A percentile compares a stretch with the other conserved stretches of the same genome.
Conservation (phyloP, 805 yeast species). For the Cyberlindnera mississippiensis region DNA sequence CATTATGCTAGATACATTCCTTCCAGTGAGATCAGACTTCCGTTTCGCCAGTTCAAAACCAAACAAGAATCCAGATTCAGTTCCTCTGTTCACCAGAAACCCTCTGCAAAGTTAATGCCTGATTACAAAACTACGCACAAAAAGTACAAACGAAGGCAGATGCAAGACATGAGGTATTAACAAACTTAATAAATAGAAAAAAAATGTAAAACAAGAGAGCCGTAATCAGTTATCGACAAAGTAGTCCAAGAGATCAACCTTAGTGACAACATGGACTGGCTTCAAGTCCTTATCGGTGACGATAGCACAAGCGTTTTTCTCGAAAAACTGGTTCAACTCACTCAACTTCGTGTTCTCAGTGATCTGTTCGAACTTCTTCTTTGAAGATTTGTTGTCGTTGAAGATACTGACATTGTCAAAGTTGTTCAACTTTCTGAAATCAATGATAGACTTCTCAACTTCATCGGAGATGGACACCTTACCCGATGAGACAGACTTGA, state of each 20-base stretch:
- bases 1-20: conserved; percentile 50
- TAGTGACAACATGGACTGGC: conserved; percentile 82
- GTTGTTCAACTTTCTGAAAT: conserved; percentile 69
- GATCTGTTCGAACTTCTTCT: conserved; percentile 64
- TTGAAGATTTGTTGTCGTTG: conserved; percentile 56
- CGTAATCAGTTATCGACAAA: conserved; percentile 27
- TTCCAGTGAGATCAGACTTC: conserved; percentile 20
- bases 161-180: too few relatives aligned
- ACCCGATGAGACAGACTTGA: conserved; percentile 63
- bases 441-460: conserved; percentile 58
- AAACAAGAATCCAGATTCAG: conserved; percentile 5
- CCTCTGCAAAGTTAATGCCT: background rate
- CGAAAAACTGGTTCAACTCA: conserved; percentile 74
- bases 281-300: conserved; percentile 67
- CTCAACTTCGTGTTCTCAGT: conserved; percentile 61
- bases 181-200: too few relatives aligned
- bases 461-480: conserved; percentile 52
- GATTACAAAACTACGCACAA: background rate
- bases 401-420: conserved; percentile 55
- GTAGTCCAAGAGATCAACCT: conserved; percentile 72
- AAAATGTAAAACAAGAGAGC: too few relatives aligned
- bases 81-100: conserved; percentile 11
- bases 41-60: background rate
- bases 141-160: too few relatives aligned
- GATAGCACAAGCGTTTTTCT: conserved; percentile 79